phyloP scores from a whole-genome alignment of 2,329 filamentous ascomycete species.

The Amauroascus niger region DNA sequence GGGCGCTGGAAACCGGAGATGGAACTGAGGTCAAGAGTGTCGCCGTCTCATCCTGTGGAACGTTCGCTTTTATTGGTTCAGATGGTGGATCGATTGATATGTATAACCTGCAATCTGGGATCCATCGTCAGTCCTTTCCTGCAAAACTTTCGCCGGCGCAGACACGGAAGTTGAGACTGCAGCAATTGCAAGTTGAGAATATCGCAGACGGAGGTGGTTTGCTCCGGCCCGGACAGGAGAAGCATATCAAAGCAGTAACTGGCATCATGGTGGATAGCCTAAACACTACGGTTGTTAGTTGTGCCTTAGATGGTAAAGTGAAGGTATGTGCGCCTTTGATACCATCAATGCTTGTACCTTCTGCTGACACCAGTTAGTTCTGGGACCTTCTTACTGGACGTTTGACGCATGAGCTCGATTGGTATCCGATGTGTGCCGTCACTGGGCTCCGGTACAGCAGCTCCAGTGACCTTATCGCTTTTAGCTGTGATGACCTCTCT shows the following conservation, averaged over 20 bases:
- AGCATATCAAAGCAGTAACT: constrained; percentile 72
- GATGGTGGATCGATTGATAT: constrained; percentile 75
- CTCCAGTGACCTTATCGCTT: constrained; percentile 72
- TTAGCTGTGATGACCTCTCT: constrained; percentile 80
- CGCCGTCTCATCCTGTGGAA: constrained; percentile 81
- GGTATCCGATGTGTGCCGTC: constrained; percentile 67
- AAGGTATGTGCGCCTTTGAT: constrained; percentile 44
- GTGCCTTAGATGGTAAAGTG: constrained; percentile 78
- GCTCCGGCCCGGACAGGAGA: constrained; percentile 49
- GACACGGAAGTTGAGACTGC: constrained; percentile 62
- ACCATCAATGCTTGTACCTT: background rate
- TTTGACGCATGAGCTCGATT: constrained; percentile 70
- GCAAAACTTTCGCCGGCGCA: constrained; percentile 66
- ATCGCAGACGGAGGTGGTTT: constrained; percentile 32
- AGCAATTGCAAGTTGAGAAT: constrained; percentile 50
- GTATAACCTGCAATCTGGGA: constrained; percentile 92
- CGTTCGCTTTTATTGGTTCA: constrained; percentile 84
- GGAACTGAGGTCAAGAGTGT: constrained; percentile 72
- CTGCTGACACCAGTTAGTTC: constrained; percentile 44
- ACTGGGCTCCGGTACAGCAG: constrained; percentile 71
- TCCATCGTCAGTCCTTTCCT: constrained; percentile 80
- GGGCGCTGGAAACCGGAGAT: constrained; percentile 83
- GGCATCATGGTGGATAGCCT: constrained; percentile 82
- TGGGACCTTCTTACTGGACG: constrained; percentile 88
- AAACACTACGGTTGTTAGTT: constrained; percentile 77